Base-by-base conservation (phyloP, 768 basidiomycete genomes). In the Inosperma sp. region DNA sequence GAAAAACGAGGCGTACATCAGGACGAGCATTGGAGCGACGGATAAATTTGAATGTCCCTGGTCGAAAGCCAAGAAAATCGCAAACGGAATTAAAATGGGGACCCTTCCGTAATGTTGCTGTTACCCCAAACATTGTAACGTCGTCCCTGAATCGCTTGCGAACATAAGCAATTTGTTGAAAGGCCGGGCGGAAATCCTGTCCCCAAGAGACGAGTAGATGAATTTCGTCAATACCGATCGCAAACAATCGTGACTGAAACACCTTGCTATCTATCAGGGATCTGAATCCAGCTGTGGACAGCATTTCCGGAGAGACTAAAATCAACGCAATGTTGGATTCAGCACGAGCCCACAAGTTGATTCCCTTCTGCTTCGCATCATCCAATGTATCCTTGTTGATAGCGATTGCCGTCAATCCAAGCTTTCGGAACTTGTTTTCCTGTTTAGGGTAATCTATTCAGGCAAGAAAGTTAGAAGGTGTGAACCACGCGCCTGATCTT, bases 181-280 rank as follows among this genome's bases (percentile, higher is more conserved):
- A 67, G 19, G 59, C 51, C 5, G 54, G 41, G 1, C 61, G 58
- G 33, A 67, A 66, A 7, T 42, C 17, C 16, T 45, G 51, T 7
- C 66, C 66, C 65, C 63, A 66, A 13, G 42, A 34, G 26, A 49
- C 7, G 7, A 65, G 47, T 1, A 67, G 54, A 42, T 65, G 67
- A 17, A 60, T 41, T 45, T 67, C 63, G 41, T 68, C 65, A 14
- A 68, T 54, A 2, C 57, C 63, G 34, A 63, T 53, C 9, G 50
- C 56, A 31, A 53, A 59, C 13, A 68, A 41, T 3, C 60, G 58
- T 4, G 42, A 47, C n/a, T 34, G 41, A 44, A 66, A 67, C 1
- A 13, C 19, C 29, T 53, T 42, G 27, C 48, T 34, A 4, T 48
- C 48, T 13, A 65, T 46, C 13, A 66, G 53, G 12, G 47, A 25